phyloP scores from a whole-genome alignment of 2,329 filamentous ascomycete species.

The Thyridium curvatum region DNA sequence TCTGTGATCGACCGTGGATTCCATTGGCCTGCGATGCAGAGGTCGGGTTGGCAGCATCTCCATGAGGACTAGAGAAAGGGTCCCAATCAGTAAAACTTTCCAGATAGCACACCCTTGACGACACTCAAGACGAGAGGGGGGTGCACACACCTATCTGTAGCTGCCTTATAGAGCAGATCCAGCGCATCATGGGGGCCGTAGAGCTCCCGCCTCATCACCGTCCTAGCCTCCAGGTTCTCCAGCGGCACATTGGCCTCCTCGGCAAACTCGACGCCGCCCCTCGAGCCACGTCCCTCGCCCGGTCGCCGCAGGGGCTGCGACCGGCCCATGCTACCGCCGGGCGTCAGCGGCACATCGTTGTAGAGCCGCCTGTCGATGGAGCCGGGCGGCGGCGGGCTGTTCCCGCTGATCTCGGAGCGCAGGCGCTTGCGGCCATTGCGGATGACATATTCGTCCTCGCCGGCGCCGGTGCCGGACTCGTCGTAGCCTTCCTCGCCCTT shows the following conservation, averaged over 20 bases:
- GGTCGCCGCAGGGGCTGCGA: conserved; percentile 62
- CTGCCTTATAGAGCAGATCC: conserved; percentile 85
- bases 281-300: conserved; percentile 22
- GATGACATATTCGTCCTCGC: conserved; percentile 60
- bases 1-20: too few species aligned
- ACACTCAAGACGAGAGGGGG: too few species aligned
- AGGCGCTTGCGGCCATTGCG: conserved; percentile 69
- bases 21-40: too few species aligned
- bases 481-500: conserved; percentile 60
- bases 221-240: conserved; percentile 59
- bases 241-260: conserved; percentile 54
- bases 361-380: conserved; percentile 36
- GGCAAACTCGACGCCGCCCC: conserved; percentile 26
- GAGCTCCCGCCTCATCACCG: conserved; percentile 64
- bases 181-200: conserved; percentile 91
- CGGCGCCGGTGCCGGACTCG: conserved; percentile 18
- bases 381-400: conserved; percentile 26
- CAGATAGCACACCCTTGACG: background rate
- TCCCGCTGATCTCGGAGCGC: conserved; percentile 24
- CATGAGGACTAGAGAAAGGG: too few species aligned
- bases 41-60: too few species aligned
- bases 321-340: conserved; percentile 60
- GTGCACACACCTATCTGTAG: conserved; percentile 47
- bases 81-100: too few species aligned
- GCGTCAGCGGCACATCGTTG: conserved; percentile 54